These are phyloP conservation scores for Trichoderma simmonsii DNA, from an alignment of 2,329 filamentous ascomycete species.

Conservation along the genomic window DNA sequence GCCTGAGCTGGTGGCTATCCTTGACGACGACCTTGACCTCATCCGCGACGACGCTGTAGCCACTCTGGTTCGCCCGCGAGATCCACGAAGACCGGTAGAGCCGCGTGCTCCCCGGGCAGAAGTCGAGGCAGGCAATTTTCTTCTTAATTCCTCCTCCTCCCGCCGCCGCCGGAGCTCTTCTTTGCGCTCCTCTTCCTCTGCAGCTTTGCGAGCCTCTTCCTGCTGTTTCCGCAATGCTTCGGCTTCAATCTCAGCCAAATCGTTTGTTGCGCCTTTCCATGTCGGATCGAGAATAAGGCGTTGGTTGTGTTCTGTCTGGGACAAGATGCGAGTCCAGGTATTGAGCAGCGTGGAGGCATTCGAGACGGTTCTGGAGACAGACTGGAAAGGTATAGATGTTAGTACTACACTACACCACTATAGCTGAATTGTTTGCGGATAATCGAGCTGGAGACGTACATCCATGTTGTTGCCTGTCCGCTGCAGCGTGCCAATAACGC, in stretches of 20 bases:
- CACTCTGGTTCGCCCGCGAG: constrained; percentile 26
- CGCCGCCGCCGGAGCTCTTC: constrained; percentile 65
- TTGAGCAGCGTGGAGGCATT: constrained; percentile 88
- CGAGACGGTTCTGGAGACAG: constrained; percentile 78
- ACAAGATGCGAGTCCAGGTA: constrained; percentile 93
- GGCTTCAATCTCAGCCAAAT: constrained; percentile 80
- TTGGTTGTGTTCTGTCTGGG: constrained; percentile 96
- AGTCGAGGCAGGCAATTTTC: constrained; percentile 29
- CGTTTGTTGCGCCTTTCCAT: constrained; percentile 86
- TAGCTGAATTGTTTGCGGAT: background rate
- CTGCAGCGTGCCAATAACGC: constrained; percentile 67
- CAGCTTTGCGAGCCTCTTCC: constrained; percentile 71
- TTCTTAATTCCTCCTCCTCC: constrained; percentile 56
- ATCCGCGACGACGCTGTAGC: constrained; percentile 24
- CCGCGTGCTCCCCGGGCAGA: constrained; percentile 31
- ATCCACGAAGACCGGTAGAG: constrained; percentile 8
- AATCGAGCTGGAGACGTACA: constrained; percentile 39
- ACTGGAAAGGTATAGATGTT: constrained; percentile 42
- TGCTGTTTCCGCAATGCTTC: constrained; percentile 72
- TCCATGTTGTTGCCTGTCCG: constrained; percentile 75
- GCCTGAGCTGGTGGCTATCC: constrained; percentile 27
- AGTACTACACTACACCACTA: background rate
- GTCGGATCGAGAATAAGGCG: constrained; percentile 81
- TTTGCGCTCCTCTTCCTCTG: constrained; percentile 73
- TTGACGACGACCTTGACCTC: constrained; percentile 15